Evolutionary conservation across 257 asterid species (phyloP), one percentile per base, ranked within the genome.

Genomic region (Fraxinus pennsylvanica): DNA sequence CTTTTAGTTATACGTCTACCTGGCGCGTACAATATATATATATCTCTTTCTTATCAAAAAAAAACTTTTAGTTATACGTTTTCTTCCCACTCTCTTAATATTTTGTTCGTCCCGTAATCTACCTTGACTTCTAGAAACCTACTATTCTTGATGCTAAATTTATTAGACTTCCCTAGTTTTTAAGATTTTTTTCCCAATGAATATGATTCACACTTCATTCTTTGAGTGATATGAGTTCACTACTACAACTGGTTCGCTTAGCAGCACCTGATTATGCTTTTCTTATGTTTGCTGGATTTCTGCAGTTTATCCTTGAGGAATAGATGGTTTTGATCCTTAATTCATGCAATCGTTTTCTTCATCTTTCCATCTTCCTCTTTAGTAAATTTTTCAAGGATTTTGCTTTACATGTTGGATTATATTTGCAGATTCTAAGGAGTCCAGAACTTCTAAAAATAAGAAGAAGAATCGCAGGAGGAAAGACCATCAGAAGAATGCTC

Each of bases 381-480:
- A 19, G 59, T n/a, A 52, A 78, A 6, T 71, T 29, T 25, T 80
- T 69, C 29, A 45, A 68, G 41, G 72, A 43, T 67, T 22, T 54
- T 50, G 43, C 65, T 59, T 85, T 54, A 52, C 68, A 30, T 68
- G 66, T 81, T 57, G 22, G 27, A 17, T 73, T 82, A 61, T 72
- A 41, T 78, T 76, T 86, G 82, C 92, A 92, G 98, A 89, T 81
- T 83, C 92, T n/a, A 92, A 89, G 81, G 91, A 84, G 59, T 76
- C 72, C n/a, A 82, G 86, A 81, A 70, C 86, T 84, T 84, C 96
- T 47, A 95, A 90, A 80, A 90, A 71, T 83, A 95, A 91, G 86
- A 92, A 89, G 92, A 92, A 95, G 82, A 95, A 89, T 33, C 96
- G 98, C 30, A 89, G 82, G 91, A 88, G 88, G 89, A 95, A 92